Evolutionary conservation across 441 rosid genomes (phyloP).

Genomic region (Adansonia grandidieri): DNA sequence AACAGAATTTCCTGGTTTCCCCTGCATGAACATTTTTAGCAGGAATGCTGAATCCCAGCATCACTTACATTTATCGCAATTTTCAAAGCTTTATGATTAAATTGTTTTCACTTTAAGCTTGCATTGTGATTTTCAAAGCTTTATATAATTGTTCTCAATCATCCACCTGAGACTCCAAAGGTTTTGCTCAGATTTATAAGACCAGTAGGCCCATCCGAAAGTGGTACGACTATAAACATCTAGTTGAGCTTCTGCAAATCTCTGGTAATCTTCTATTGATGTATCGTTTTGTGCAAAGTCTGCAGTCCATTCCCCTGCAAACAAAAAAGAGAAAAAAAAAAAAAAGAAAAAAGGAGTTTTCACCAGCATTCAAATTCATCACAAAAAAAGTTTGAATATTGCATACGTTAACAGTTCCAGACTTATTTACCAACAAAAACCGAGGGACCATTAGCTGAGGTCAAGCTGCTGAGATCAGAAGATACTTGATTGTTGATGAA

Average conservation of each 20-base stretch:
- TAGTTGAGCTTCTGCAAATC: conserved; percentile 36
- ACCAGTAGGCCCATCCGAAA: conserved; percentile 52
- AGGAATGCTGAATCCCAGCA: not conserved
- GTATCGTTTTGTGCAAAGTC: conserved; percentile 9
- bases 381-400: not conserved
- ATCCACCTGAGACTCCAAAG: conserved; percentile 19
- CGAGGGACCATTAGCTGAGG: conserved; percentile 35
- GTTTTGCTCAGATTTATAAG: conserved; percentile 26
- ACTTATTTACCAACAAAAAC: conserved; percentile 43
- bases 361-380: not conserved
- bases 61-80: not conserved
- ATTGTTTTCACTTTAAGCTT: too few relatives aligned
- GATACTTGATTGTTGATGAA: conserved; percentile 33
- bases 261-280: conserved; percentile 35
- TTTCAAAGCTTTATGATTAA: not conserved
- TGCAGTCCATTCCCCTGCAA: conserved; percentile 49
- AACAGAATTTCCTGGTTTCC: not conserved
- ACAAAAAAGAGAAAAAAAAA: not conserved
- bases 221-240: conserved; percentile 39
- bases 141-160: conserved; percentile 34
- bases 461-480: conserved; percentile 22
- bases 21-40: not conserved
- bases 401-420: not conserved
- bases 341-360: not conserved
- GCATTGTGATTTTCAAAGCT: conserved; percentile 11